Conservation (phyloP, 305 asterid species). For the Fraxinus sp. region DNA sequence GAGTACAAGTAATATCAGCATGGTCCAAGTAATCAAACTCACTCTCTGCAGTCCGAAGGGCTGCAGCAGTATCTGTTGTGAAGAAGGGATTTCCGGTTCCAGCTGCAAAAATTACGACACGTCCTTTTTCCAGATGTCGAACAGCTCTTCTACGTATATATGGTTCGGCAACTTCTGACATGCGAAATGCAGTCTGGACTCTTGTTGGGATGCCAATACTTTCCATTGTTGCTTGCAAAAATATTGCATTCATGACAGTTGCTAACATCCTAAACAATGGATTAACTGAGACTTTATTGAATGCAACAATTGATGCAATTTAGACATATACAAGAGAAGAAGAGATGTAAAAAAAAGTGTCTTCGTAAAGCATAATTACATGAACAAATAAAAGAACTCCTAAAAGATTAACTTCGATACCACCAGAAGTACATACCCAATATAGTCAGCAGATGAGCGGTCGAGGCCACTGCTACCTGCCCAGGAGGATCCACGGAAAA, state of each 20-base stretch:
- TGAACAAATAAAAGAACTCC: not conserved
- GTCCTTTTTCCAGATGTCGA: constrained; percentile 94
- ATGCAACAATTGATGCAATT: not conserved
- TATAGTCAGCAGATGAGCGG: constrained; percentile 95
- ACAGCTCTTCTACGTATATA: constrained; percentile 91
- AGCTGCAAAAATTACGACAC: constrained; percentile 96
- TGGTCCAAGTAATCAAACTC: constrained; percentile 31
- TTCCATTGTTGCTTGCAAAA: constrained; percentile 96
- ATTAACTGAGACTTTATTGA: constrained; percentile 18
- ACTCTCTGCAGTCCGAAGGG: constrained; percentile 96
- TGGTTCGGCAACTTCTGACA: constrained; percentile 99
- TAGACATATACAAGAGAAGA: not conserved
- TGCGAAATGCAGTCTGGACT: constrained; percentile 96
- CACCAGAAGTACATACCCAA: constrained; percentile 65
- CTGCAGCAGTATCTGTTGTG: constrained; percentile 99
- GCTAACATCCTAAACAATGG: constrained; percentile 81
- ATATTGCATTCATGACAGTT: constrained; percentile 97
- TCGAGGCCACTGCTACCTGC: constrained; percentile 97
- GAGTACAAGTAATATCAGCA: constrained; percentile 12
- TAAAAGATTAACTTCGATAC: not conserved
- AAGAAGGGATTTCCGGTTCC: constrained; percentile 99
- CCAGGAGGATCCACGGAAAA: constrained; percentile 94
- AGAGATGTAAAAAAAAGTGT: not conserved
- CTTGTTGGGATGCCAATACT: constrained; percentile 96
- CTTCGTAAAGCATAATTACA: not conserved